Percentiles rank a stretch among this genome's conserved stretches.
Evolutionary conservation across 1,284 basidiomycete species (phyloP).

Genomic region (Sphaerobolus stellatus): DNA sequence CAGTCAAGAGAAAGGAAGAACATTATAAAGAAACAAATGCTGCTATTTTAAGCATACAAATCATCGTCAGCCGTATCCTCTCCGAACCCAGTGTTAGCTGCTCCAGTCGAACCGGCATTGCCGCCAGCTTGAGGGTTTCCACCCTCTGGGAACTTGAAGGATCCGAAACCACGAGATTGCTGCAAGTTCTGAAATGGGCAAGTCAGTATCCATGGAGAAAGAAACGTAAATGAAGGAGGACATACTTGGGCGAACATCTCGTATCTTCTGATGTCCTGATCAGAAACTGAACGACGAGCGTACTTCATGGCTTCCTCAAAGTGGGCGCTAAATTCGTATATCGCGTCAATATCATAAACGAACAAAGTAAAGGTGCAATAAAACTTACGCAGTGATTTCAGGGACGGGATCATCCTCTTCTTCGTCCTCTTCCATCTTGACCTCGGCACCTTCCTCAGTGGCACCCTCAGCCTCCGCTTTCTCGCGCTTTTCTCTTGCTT

Average conservation of each 20-base stretch:
- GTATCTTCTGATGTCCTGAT: slow-evolving; percentile 93
- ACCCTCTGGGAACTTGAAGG: slow-evolving; percentile 96
- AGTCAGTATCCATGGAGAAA: slow-evolving; percentile 5
- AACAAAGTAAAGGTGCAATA: slow-evolving; percentile 16
- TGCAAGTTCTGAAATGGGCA: slow-evolving; percentile 65
- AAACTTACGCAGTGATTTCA: slow-evolving; percentile 75
- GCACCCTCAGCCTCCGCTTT: slow-evolving; percentile 76
- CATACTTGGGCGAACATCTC: slow-evolving; percentile 84
- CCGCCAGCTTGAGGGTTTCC: slow-evolving; percentile 47
- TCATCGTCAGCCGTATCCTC: slow-evolving; percentile 86
- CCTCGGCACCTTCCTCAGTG: slow-evolving; percentile 47
- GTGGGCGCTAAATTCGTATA: slow-evolving; percentile 60
- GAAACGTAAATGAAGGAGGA: slow-evolving; percentile 12
- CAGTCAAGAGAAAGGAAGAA: background rate
- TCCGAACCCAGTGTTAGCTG: slow-evolving; percentile 76
- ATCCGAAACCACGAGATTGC: slow-evolving; percentile 85
- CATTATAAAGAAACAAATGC: slow-evolving; percentile 7
- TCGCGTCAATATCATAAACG: slow-evolving; percentile 9
- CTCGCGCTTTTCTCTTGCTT: slow-evolving; percentile 77
- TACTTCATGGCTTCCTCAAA: slow-evolving; percentile 99
- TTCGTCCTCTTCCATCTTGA: slow-evolving; percentile 73
- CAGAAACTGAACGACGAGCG: slow-evolving; percentile 88
- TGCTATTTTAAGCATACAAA: slow-evolving; percentile 66
- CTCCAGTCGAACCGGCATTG: slow-evolving; percentile 42
- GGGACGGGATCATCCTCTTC: slow-evolving; percentile 94